Evolutionary conservation across 2,329 filamentous ascomycete genomes (phyloP), one percentile per base, ranked within the genome.

Genomic region (Colletotrichum lindemuthianum): DNA sequence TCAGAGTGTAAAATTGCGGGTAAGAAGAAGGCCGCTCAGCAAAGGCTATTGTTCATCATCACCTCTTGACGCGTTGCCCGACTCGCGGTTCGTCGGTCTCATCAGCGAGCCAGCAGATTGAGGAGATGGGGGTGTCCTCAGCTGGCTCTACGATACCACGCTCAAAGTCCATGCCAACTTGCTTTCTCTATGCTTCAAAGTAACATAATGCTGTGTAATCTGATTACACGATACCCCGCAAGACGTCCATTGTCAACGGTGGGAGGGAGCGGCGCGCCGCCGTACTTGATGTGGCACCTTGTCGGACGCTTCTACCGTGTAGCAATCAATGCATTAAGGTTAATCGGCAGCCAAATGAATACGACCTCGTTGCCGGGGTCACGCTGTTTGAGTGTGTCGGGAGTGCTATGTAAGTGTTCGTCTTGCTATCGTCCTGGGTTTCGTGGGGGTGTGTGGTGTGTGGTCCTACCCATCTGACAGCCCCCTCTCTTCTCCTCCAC

Each of bases 231-330:
- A 4, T 24, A 24, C 24, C 24, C 24, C 24, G 24, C 24, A 24
- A 24, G 24, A 24, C 24, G 24, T 24, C 24, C 24, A 24, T 24
- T 32, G 15, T n/a, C 41, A 36, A 24, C 48, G 54, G 54, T 57
- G 54, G 54, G 33, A 37, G 33, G 53, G 41, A 37, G 32, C 60
- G 55, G 55, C 60, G 49, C 60, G 9, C 41, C 54, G 60, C 60
- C 54, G 54, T 37, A 4, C 48, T 54, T 16, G 37, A 52, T 51
- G 43, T 16, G 24, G 24, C 24, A 24, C 24, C 24, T 24, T 24
- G 24, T 36, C 40, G 15, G 44, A 37, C 15, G 9, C 13, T 7
- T 24, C 43, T 8, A 34, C 8, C 8, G 40, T 24, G 32, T 16
- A 32, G 12, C 36, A 43, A 24, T 24, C 24, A 24, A 24, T 24